These are phyloP conservation scores for Kwoniella heveanensis DNA, from an alignment of 768 basidiomycete species.

Conservation along the genomic window DNA sequence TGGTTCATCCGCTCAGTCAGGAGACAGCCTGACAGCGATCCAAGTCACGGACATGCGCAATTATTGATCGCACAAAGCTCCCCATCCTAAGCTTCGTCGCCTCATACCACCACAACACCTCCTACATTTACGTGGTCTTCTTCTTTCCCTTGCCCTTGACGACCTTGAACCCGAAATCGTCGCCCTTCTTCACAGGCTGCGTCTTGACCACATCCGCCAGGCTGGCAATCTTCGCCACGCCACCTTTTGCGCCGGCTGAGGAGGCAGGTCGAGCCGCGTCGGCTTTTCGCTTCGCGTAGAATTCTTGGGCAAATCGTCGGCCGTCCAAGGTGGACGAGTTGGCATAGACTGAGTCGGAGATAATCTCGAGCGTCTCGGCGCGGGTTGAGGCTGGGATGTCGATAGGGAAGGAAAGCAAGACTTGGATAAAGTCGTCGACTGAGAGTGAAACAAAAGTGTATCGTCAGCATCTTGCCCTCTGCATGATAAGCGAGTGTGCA, in stretches of 20 bases:
- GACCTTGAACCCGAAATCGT: slow-evolving; percentile 91
- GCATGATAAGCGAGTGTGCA: background rate
- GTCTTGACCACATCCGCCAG: slow-evolving; percentile 72
- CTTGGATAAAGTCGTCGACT: slow-evolving; percentile 93
- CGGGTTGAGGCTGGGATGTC: slow-evolving; percentile 64
- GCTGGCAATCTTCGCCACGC: slow-evolving; percentile 28
- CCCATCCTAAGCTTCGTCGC: too few species aligned
- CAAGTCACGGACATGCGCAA: too few species aligned
- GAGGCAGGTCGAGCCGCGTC: slow-evolving; percentile 61
- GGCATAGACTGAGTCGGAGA: slow-evolving; percentile 90
- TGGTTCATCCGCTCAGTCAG: too few species aligned
- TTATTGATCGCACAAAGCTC: too few species aligned
- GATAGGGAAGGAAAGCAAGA: slow-evolving; percentile 82
- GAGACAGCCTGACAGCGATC: too few species aligned
- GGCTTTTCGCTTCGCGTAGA: slow-evolving; percentile 78
- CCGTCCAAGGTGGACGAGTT: slow-evolving; percentile 95
- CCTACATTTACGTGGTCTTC: slow-evolving; percentile 24
- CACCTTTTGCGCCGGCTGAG: slow-evolving; percentile 21
- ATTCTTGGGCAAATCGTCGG: slow-evolving; percentile 90
- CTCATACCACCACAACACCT: too few species aligned
- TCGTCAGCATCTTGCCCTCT: background rate
- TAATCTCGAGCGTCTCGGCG: slow-evolving; percentile 74
- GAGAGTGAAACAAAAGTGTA: slow-evolving; percentile 1
- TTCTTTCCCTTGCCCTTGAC: slow-evolving; percentile 92
- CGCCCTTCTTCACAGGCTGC: slow-evolving; percentile 69